Percentiles rank a stretch among this genome's conserved stretches.
phyloP scores from a whole-genome alignment of 768 basidiomycete species.

The Dictyophora rubrovolvata region DNA sequence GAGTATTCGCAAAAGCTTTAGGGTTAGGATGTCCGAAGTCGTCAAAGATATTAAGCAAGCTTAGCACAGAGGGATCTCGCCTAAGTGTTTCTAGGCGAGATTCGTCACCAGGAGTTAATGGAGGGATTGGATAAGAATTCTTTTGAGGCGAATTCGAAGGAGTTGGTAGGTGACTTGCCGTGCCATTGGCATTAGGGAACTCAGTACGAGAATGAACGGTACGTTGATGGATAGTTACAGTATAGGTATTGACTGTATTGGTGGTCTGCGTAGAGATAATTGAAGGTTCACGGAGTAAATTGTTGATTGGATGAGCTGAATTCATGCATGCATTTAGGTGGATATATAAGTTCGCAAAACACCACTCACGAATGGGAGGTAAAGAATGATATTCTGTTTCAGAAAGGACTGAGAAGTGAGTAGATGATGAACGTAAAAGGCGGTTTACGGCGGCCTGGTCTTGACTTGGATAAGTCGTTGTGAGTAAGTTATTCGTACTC shows the following conservation, averaged over 20 bases:
- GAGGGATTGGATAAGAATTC: conserved; percentile 16
- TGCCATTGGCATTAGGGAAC: conserved; percentile 52
- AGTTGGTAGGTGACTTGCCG: conserved; percentile 17
- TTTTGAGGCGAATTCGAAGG: conserved; percentile 17
- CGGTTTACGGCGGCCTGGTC: conserved; percentile 37
- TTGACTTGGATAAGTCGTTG: neutral
- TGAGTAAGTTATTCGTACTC: conserved; percentile 14
- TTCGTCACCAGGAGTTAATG: conserved; percentile 34
- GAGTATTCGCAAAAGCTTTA: conserved; percentile 55
- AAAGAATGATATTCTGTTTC: conserved; percentile 48
- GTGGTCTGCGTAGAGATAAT: conserved; percentile 31
- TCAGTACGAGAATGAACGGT: conserved; percentile 52
- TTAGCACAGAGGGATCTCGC: conserved; percentile 71
- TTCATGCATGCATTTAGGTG: conserved; percentile 25
- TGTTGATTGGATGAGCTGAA: conserved; percentile 47
- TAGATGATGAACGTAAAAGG: conserved; percentile 63
- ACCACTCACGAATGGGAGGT: conserved; percentile 59
- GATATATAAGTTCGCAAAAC: conserved; percentile 7
- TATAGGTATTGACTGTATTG: conserved; percentile 29
- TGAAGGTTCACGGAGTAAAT: conserved; percentile 42
- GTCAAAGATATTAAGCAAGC: conserved; percentile 64
- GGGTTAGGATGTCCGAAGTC: conserved; percentile 55
- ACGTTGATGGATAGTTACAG: conserved; percentile 60
- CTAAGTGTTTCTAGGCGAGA: conserved; percentile 50
- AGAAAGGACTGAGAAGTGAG: conserved; percentile 47